Evolutionary conservation across 2,329 filamentous ascomycete species (phyloP).

Genomic region (Penicillium sp.): DNA sequence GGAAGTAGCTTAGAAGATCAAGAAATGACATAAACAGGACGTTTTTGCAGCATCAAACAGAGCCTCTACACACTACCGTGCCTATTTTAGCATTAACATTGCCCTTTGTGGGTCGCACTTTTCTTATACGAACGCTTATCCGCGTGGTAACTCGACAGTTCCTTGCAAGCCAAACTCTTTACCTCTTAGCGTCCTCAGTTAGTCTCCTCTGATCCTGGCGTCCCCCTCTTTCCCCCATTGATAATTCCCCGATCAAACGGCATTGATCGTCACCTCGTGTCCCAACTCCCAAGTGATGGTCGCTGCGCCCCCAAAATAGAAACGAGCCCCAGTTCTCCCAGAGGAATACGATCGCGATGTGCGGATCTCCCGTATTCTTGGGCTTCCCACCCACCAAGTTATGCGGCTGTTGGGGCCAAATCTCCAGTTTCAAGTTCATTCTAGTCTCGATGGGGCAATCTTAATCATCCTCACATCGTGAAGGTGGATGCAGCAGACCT

Average conservation of each 20-base stretch:
- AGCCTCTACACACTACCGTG: not conserved
- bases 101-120: not conserved
- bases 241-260: not conserved
- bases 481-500: not conserved
- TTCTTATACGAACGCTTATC: not conserved
- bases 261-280: not conserved
- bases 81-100: not conserved
- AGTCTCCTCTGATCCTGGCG: not conserved
- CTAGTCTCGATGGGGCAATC: not conserved
- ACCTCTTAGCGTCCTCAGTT: not conserved
- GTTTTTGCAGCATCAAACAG: not conserved
- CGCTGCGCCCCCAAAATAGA: not conserved
- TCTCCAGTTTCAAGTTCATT: not conserved
- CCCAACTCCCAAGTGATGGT: not conserved
- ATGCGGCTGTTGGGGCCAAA: not conserved
- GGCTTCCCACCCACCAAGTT: not conserved
- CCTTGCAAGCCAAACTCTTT: not conserved
- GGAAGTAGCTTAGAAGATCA: not conserved
- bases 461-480: not conserved
- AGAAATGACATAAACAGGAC: not conserved
- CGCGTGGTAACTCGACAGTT: not conserved
- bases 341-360: conserved; percentile 1
- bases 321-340: not conserved
- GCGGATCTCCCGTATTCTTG: conserved; percentile 3
- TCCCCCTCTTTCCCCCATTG: not conserved